Conservation (phyloP, 768 basidiomycete genomes). For the Xanthoconium purpureum region DNA sequence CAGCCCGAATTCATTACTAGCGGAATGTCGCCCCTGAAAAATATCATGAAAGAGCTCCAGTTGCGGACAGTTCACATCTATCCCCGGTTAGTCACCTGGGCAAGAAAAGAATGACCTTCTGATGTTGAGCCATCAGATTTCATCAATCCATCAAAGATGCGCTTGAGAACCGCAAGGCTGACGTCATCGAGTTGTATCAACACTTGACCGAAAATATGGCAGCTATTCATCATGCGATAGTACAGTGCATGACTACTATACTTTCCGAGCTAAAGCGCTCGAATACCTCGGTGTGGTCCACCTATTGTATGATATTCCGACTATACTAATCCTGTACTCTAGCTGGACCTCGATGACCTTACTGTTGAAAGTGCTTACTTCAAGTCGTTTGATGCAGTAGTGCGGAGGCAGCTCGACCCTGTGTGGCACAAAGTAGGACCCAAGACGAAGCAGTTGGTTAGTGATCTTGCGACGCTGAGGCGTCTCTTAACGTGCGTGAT, state of each 20-base stretch:
- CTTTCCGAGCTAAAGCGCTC: conserved; percentile 87
- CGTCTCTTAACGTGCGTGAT: conserved; percentile 69
- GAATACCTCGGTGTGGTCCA: conserved; percentile 58
- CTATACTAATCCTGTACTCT: background rate
- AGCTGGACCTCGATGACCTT: conserved; percentile 94
- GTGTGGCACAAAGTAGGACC: conserved; percentile 98
- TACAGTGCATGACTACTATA: conserved; percentile 92
- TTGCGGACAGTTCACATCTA: conserved; percentile 87
- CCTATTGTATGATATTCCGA: background rate
- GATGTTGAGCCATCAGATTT: conserved; percentile 53
- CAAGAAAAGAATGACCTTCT: background rate
- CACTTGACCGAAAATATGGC: conserved; percentile 80
- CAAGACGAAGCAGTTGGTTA: conserved; percentile 86
- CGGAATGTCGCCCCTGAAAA: conserved; percentile 87
- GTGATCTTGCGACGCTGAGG: conserved; percentile 81
- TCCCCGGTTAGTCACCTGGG: conserved; percentile 61
- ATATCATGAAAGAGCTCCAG: conserved; percentile 90
- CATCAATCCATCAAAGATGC: conserved; percentile 84
- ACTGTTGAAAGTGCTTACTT: conserved; percentile 93
- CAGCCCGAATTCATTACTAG: conserved; percentile 94
- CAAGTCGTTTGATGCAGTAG: conserved; percentile 84
- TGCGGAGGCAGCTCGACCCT: conserved; percentile 84
- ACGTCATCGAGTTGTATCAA: conserved; percentile 90
- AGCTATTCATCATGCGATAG: conserved; percentile 89
- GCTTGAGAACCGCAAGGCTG: conserved; percentile 79